Percentiles rank a stretch among this genome's conserved stretches.
Conservation (phyloP, 176 grass and related monocot genomes). For the Cymbopogon citratus region DNA sequence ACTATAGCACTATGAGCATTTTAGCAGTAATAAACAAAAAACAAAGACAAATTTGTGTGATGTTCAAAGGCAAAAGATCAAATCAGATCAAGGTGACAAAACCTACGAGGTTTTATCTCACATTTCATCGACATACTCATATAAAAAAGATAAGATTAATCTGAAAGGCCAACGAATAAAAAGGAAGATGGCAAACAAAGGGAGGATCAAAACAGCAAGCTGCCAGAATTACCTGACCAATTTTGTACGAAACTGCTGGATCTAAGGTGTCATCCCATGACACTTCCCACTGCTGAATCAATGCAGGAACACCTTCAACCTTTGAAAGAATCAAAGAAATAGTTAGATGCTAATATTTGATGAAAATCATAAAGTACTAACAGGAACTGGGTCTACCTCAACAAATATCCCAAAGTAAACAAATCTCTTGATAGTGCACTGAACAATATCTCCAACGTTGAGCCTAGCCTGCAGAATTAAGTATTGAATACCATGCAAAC, state of each 20-base stretch:
- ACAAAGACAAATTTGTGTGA: not conserved
- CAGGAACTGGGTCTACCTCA: slow-evolving; percentile 43
- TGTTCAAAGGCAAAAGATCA: not conserved
- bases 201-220: not conserved
- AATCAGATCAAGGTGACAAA: not conserved
- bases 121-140: not conserved
- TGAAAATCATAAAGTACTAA: not conserved
- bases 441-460: slow-evolving; percentile 74
- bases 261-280: slow-evolving; percentile 85
- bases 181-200: not conserved
- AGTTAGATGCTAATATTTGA: slow-evolving; percentile 35
- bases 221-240: slow-evolving; percentile 64
- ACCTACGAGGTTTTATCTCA: not conserved
- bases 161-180: not conserved
- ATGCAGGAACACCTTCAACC: slow-evolving; percentile 82
- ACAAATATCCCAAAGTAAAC: slow-evolving; percentile 97
- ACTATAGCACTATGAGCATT: not conserved
- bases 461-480: slow-evolving; percentile 73
- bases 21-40: not conserved
- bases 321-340: slow-evolving; percentile 40
- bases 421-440: slow-evolving; percentile 77
- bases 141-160: not conserved
- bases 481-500: not conserved
- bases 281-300: slow-evolving; percentile 86
- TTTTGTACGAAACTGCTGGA: slow-evolving; percentile 72